Base-by-base conservation (phyloP, 2,329 filamentous ascomycete genomes). In the Hymenotorrendiella dingleyae region DNA sequence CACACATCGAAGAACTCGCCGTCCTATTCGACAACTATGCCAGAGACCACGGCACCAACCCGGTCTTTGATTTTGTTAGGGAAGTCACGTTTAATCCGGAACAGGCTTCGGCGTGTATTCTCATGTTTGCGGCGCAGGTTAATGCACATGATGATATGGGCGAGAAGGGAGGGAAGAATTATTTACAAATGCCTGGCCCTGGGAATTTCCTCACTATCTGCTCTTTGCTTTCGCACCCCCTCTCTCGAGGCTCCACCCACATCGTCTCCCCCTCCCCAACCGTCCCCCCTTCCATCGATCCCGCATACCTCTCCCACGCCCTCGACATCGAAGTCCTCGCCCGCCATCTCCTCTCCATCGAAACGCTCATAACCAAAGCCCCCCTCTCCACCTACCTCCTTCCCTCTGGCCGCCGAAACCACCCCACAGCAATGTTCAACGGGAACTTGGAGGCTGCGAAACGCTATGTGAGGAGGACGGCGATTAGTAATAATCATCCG, bases 161-260 rank as follows among this genome's bases (percentile, higher is more conserved):
- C 9, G 26, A 30, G 24, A 4, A 11, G 4, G 36, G 24, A n/a
- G 36, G 36, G 17, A 39, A 30, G 11, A 39, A 39, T 14, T 30
- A 29, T 21, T 11, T 40, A 1, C 36, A 30, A 21, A 40, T 23
- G n/a, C 20, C 28, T 12, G 12, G 21, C 6, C n/a, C 29, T 5
- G 39, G 39, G 6, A 35, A 35, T 22, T 42, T 42, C 17, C 14
- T 35, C 10, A 42, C 29, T 4, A 9, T 42, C 11, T 24, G 29
- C 14, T 26, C 17, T 20, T 19, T 36, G 11, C 49, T 27, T 41
- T 63, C 16, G 47, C 53, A 68, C 43, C 62, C 66, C 1, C 61
- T 69, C 30, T 69, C 67, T 1, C 62, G 68, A 14, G 69, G 68
- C 2, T 62, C 46, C 12, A 52, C 67, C 0, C 68, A 71, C 43